Conservation (phyloP, 148 eudicot genomes). For the Nyssa sinensis region DNA sequence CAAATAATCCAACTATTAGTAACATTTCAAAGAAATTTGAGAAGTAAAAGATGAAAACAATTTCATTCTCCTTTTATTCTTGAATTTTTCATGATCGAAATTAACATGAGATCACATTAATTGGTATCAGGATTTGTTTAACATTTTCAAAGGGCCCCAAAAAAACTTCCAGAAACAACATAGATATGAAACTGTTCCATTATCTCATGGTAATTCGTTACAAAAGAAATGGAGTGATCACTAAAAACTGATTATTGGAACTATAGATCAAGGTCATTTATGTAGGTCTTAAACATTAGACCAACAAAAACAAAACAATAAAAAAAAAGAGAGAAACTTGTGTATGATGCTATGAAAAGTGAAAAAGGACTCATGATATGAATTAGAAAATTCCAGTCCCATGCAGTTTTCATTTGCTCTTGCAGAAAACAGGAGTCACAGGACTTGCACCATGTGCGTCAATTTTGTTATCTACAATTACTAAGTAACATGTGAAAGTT, state of each 20-base stretch:
- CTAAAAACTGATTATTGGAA: too few species aligned
- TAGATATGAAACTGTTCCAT: background rate
- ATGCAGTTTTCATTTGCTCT: background rate
- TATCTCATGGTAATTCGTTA: too few species aligned
- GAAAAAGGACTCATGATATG: background rate
- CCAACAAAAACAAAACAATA: background rate
- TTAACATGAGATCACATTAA: background rate
- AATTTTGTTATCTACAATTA: background rate
- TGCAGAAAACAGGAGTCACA: background rate
- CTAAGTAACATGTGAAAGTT: background rate
- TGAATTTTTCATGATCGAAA: background rate
- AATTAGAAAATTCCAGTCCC: background rate
- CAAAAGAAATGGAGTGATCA: too few species aligned
- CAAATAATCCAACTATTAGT: background rate
- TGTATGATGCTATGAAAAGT: background rate
- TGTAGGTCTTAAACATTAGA: too few species aligned
- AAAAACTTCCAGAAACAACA: background rate
- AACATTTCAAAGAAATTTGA: background rate
- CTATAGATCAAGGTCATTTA: background rate
- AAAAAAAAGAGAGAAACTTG: too few species aligned
- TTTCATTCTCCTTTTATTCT: too few species aligned
- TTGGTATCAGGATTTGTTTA: background rate
- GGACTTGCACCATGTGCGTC: background rate
- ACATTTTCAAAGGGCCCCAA: background rate
- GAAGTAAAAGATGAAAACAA: background rate